A percentile compares a stretch with the other conserved stretches of the same genome.
Conservation (phyloP, 768 basidiomycete genomes). For the Pleurotus giganteus region DNA sequence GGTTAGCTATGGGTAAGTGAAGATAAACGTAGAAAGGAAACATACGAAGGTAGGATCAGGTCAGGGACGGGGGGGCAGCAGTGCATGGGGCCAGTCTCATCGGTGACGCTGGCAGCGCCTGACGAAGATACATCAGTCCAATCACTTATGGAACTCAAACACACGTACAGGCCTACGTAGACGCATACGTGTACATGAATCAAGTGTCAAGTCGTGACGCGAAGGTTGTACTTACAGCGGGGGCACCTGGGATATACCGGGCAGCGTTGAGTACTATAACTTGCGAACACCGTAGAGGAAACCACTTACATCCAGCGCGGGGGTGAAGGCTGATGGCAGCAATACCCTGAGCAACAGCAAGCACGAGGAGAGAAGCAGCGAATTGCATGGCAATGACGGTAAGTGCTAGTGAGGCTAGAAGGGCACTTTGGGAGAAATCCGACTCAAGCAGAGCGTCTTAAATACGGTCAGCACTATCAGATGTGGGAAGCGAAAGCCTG, state of each 20-base stretch:
- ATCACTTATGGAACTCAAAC: background rate
- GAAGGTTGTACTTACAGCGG: background rate
- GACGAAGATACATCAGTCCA: background rate
- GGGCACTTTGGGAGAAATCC: background rate
- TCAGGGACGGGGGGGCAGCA: conserved; percentile 6
- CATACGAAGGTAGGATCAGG: background rate
- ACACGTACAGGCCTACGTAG: conserved; percentile 3
- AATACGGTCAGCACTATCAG: conserved; percentile 3
- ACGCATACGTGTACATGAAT: background rate
- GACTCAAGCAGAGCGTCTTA: background rate
- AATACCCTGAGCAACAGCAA: conserved; percentile 4
- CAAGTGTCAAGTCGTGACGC: background rate
- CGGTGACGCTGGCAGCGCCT: conserved; percentile 1
- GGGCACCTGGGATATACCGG: background rate
- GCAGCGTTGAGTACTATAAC: background rate
- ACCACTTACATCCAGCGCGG: conserved; percentile 1
- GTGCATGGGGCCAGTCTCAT: background rate
- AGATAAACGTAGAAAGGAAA: background rate
- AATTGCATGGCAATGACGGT: conserved; percentile 2
- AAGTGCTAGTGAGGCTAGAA: background rate
- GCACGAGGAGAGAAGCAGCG: background rate
- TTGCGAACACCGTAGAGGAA: background rate
- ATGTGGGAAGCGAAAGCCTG: background rate
- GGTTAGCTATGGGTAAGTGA: background rate
- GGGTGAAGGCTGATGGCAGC: conserved; percentile 7